These are phyloP conservation scores for Tilletia indica DNA, from an alignment of 1,284 basidiomycete species.

Conservation along the genomic window DNA sequence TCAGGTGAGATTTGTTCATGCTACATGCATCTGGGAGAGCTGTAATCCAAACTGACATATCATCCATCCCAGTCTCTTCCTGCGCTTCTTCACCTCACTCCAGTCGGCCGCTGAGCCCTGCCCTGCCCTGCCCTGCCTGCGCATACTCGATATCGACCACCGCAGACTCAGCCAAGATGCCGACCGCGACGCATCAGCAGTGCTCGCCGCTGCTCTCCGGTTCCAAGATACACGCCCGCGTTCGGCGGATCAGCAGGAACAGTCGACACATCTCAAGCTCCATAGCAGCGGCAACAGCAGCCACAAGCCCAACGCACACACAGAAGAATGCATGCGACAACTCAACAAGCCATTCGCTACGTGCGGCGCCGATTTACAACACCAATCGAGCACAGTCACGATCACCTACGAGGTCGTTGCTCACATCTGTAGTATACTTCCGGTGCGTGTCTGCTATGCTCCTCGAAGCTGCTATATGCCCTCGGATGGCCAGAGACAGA, in stretches of 20 bases:
- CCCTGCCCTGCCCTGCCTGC: too few species aligned
- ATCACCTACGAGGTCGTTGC: constrained; percentile 91
- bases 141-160: constrained; percentile 40
- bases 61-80: constrained; percentile 30
- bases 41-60: not conserved
- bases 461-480: not conserved
- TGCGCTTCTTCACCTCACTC: constrained; percentile 40
- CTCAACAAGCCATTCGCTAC: constrained; percentile 88
- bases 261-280: not conserved
- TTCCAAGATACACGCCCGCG: constrained; percentile 20
- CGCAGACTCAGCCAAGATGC: constrained; percentile 41
- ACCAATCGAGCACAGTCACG: too few species aligned
- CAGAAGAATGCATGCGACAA: constrained; percentile 84
- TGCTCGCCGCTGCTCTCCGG: not conserved
- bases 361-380: constrained; percentile 76
- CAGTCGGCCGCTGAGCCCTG: constrained; percentile 45
- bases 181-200: constrained; percentile 23
- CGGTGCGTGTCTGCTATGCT: constrained; percentile 65
- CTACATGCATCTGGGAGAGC: not conserved
- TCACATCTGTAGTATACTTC: constrained; percentile 90
- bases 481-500: not conserved
- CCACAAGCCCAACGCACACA: constrained; percentile 59
- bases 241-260: constrained; percentile 7
- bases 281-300: constrained; percentile 11
- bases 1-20: not conserved